Percentiles rank a stretch among this genome's conserved stretches.
Evolutionary conservation across 345 rosid species (phyloP).

Genomic region (Eutrema heterophyllum): DNA sequence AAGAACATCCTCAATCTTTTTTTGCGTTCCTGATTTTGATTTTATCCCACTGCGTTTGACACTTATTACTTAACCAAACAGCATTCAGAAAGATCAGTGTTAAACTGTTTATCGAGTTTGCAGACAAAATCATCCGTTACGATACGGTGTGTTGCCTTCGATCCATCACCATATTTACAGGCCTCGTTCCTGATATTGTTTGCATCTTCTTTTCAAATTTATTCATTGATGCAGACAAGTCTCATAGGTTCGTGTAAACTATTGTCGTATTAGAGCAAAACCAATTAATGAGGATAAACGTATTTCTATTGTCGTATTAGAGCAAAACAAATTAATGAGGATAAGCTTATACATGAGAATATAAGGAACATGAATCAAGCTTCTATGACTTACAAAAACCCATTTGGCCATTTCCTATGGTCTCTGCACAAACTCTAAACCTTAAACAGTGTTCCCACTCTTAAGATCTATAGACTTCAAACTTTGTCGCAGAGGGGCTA

Average conservation of each 20-base stretch:
- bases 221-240: background rate
- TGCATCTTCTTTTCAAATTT: background rate
- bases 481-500: background rate
- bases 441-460: background rate
- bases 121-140: background rate
- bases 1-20: conserved; percentile 3
- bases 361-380: background rate
- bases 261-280: background rate
- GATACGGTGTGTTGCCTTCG: background rate
- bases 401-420: background rate
- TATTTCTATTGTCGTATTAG: background rate
- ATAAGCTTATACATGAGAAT: background rate
- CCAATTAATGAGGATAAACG: background rate
- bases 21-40: background rate
- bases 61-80: too few relatives aligned
- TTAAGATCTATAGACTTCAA: background rate
- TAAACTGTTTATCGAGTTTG: background rate
- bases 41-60: background rate
- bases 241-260: background rate
- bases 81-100: background rate
- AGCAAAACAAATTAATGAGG: background rate
- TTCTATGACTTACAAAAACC: background rate
- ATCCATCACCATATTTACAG: background rate
- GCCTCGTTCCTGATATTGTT: background rate
- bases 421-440: background rate